Evolutionary conservation across 2,329 filamentous ascomycete species (phyloP), one percentile per base, ranked within the genome.

Genomic region (Aspergillus sp.): DNA sequence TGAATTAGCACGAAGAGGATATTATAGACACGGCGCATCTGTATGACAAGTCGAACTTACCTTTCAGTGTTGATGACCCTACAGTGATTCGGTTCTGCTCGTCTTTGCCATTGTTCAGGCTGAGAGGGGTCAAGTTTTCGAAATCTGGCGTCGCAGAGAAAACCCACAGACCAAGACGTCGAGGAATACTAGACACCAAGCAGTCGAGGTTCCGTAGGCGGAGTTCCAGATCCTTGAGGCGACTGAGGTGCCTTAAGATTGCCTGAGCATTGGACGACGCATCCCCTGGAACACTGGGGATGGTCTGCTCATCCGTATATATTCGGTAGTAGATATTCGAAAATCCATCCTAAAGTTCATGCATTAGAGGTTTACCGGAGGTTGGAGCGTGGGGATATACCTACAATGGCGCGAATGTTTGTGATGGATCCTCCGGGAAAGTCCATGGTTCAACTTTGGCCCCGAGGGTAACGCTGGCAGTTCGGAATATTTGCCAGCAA

Each of bases 321-420:
- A 73, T 69, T 58, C 71, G 72, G 71, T 73, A 76, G 50, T 75
- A 68, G 21, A 75, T 70, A 34, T 63, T 70, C 55, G 71, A 72
- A 61, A 74, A 74, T 31, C 71, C 71, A 65, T 74, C 71, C 73
- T 76, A 44, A 34, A 38, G 23, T n/a, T 10, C 25, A 34, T 10
- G n/a, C 9, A 50, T 71, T 61, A 71, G 63, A 54, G 32, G 20
- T 21, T 50, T 21, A 20, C 17, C 29, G 20, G 32, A 16, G 29
- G 38, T 19, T n/a, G 21, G 21, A 32, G 44, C 17, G 5, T 20
- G 21, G 40, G 16, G 29, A 47, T n/a, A 51, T 41, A 67, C 73
- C 60, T 67, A 76, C 73, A 63, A 75, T 70, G 50, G 69, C 62
- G 62, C 67, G 69, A 58, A 75, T 63, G 57, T 75, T 76, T 42